Evolutionary conservation across 768 basidiomycete genomes (phyloP).

Genomic region (Podaxis sp.): DNA sequence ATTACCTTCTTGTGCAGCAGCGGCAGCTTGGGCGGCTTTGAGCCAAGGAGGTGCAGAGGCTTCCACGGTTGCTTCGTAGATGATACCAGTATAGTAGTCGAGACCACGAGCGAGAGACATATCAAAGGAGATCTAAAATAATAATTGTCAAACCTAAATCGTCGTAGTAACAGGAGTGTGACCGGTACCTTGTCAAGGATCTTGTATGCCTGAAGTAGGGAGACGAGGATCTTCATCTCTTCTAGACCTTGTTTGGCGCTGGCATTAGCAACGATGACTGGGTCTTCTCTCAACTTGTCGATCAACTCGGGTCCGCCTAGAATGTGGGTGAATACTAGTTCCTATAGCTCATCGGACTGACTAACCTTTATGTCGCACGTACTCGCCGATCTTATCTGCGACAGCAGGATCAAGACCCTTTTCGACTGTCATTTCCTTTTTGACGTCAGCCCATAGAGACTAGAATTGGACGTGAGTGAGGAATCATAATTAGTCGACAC

Average conservation of each 20-base stretch:
- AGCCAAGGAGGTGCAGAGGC: conserved; percentile 91
- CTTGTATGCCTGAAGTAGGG: conserved; percentile 75
- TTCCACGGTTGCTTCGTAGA: conserved; percentile 94
- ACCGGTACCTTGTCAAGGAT: conserved; percentile 68
- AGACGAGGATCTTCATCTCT: conserved; percentile 87
- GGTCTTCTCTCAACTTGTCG: conserved; percentile 62
- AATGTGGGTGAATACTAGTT: neutral
- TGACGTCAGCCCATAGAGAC: conserved; percentile 89
- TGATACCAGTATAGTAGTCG: conserved; percentile 98
- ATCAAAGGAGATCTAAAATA: conserved; percentile 86
- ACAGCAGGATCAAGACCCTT: conserved; percentile 80
- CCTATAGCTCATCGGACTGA: neutral
- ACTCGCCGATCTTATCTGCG: conserved; percentile 95
- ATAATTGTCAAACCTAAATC: neutral
- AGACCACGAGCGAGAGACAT: conserved; percentile 95
- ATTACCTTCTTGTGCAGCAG: conserved; percentile 32
- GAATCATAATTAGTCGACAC: neutral
- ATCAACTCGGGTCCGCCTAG: conserved; percentile 80
- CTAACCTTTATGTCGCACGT: conserved; percentile 91
- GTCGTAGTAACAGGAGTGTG: neutral
- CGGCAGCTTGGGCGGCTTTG: conserved; percentile 48
- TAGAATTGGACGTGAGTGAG: conserved; percentile 24
- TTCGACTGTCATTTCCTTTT: conserved; percentile 94
- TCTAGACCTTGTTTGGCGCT: conserved; percentile 78
- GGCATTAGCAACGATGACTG: conserved; percentile 60